phyloP scores from a whole-genome alignment of 805 yeast genomes.

The Priceomyces medius region DNA sequence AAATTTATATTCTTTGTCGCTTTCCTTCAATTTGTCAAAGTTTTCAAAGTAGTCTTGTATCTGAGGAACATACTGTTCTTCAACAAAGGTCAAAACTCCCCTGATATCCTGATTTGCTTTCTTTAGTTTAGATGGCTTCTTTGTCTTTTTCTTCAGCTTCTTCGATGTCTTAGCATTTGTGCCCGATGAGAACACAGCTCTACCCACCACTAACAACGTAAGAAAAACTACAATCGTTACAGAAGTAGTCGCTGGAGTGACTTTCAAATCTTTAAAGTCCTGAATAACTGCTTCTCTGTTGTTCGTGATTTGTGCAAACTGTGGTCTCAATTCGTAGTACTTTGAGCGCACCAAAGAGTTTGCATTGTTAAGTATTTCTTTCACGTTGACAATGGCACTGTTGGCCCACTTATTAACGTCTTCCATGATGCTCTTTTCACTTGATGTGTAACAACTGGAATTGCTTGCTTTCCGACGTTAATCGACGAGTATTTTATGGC shows the following conservation, averaged over 20 bases:
- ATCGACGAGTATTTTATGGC: no score
- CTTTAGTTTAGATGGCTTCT: constrained; percentile 39
- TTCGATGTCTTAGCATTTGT: constrained; percentile 9
- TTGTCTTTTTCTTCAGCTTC: constrained; percentile 28
- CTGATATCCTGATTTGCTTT: constrained; percentile 40
- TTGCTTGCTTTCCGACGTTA: no score
- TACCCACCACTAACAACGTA: constrained; percentile 24
- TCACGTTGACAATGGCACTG: neutral
- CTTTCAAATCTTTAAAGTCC: constrained; percentile 29
- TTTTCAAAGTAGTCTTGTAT: constrained; percentile 33
- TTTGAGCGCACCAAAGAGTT: constrained; percentile 11
- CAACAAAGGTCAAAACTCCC: constrained; percentile 39
- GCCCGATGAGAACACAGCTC: constrained; percentile 12
- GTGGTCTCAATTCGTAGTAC: constrained; percentile 12
- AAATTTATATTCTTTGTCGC: constrained; percentile 46
- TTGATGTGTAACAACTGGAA: no score
- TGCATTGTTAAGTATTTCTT: neutral
- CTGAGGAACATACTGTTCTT: constrained; percentile 38
- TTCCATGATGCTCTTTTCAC: neutral
- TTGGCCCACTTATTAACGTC: constrained; percentile 2
- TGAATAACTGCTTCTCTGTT: constrained; percentile 21
- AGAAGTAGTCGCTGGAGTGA: constrained; percentile 36
- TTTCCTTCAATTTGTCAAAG: constrained; percentile 23
- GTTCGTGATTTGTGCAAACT: constrained; percentile 8
- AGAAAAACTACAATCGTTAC: constrained; percentile 28